phyloP scores from a whole-genome alignment of 768 basidiomycete genomes.

The Thelephora aurantiotincta region DNA sequence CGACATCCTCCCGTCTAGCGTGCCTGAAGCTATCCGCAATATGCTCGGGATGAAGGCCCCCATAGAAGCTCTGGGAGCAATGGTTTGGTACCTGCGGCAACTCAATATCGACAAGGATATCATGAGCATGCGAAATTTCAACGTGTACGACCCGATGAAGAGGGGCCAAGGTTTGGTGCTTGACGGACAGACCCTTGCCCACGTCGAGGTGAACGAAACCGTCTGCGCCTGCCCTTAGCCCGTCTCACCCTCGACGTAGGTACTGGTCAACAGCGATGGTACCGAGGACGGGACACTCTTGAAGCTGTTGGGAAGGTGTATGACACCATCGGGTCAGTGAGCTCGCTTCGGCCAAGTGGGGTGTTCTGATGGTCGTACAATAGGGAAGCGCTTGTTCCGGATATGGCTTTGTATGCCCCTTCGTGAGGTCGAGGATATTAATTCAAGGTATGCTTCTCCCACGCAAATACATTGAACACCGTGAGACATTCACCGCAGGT shows the following conservation, averaged over 20 bases:
- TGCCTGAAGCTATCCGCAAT: slow-evolving; percentile 63
- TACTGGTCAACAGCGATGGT: slow-evolving; percentile 87
- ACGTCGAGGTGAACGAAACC: slow-evolving; percentile 59
- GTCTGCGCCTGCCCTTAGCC: not conserved
- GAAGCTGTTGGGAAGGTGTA: slow-evolving; percentile 67
- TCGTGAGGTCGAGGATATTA: slow-evolving; percentile 70
- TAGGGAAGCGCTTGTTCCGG: slow-evolving; percentile 89
- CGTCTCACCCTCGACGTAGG: slow-evolving; percentile 23
- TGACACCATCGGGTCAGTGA: slow-evolving; percentile 76
- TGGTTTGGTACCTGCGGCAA: slow-evolving; percentile 90
- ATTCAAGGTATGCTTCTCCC: slow-evolving; percentile 47
- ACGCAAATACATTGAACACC: not conserved
- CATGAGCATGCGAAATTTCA: slow-evolving; percentile 93
- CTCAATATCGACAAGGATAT: slow-evolving; percentile 95
- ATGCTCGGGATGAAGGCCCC: slow-evolving; percentile 54
- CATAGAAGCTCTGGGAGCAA: slow-evolving; percentile 77
- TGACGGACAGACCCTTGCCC: slow-evolving; percentile 91
- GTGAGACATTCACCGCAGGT: slow-evolving; percentile 26
- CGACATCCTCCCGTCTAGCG: slow-evolving; percentile 21
- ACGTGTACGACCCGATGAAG: slow-evolving; percentile 92
- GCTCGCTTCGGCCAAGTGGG: slow-evolving; percentile 2
- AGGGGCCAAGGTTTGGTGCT: slow-evolving; percentile 73
- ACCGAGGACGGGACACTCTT: slow-evolving; percentile 83
- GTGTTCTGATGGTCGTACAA: slow-evolving; percentile 4
- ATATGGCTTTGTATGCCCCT: slow-evolving; percentile 95